Base-by-base conservation (phyloP, 2,329 filamentous ascomycete genomes). In the Colletotrichum chrysophilum region DNA sequence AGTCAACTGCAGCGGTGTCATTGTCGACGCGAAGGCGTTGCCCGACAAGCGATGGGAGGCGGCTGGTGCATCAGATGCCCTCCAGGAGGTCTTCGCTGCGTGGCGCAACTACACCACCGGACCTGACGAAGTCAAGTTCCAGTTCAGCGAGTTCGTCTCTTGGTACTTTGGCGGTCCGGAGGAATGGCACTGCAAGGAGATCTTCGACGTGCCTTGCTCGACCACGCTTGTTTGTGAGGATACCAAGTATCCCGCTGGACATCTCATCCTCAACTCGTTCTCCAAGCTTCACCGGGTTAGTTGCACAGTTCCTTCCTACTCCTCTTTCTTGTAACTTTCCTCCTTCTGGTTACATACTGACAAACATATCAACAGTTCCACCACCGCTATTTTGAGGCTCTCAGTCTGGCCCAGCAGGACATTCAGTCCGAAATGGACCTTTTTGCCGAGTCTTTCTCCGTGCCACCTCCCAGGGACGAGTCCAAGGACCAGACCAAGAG, bases 261-360 rank as follows among this genome's bases (percentile, higher is more conserved):
- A 71, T 21, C 52, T 71, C 26, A 71, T 71, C 5, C 26, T 71
- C n/a, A 71, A 71, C 52, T 71, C 70, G 4, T 60, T 71, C 21
- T 71, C 70, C n/a, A 71, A 71, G 70, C 64, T 71, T 32, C 70
- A 71, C 10, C 32, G 36, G 26, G 70, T 71, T 18, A 58, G 62
- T 60, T n/a, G n/a, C 12, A 18, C 14, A 3, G 6, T n/a, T 26
- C 2, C 9, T 21, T 21, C 43, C n/a, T 52, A 0, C 38, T n/a
- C 38, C 5, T 43, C 0, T n/a, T 48, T 48, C 18, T 36, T 43
- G 5, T 12, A 0, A 6, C 9, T 48, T n/a, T n/a, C 18, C 38
- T 48, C 0, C 0, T 48, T 48, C 38, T 48, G 10, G 12, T 52
- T 0, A 7, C 6, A 4, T 13, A 2, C n/a, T 52, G 13, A 52